Percentiles rank a stretch among this genome's conserved stretches.
These are phyloP conservation scores for Ammopiptanthus mongolicus DNA, from an alignment of 306 rosid genomes.

Conservation along the genomic window DNA sequence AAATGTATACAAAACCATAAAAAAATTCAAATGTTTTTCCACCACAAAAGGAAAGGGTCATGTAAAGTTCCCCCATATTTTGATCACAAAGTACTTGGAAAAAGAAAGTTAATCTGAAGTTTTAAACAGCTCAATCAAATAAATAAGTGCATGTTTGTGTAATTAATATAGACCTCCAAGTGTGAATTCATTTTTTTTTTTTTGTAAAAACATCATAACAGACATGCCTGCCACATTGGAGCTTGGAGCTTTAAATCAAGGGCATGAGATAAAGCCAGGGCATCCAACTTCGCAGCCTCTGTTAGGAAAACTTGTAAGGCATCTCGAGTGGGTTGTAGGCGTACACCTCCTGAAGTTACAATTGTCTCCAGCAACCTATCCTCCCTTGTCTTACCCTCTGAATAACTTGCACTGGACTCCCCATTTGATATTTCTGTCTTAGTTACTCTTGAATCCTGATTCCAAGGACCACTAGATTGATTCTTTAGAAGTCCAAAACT, in stretches of 20 bases:
- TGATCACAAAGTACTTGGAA: background rate
- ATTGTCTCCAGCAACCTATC: constrained; percentile 91
- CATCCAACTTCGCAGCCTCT: constrained; percentile 87
- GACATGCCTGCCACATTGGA: constrained; percentile 95
- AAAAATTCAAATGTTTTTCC: background rate
- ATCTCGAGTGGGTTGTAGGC: constrained; percentile 97
- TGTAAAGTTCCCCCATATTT: background rate
- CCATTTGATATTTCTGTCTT: constrained; percentile 53
- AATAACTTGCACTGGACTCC: constrained; percentile 50
- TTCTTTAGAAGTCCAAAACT: constrained; percentile 52
- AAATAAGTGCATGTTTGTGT: background rate
- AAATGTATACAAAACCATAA: background rate
- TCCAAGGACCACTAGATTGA: constrained; percentile 62
- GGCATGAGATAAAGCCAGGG: constrained; percentile 62
- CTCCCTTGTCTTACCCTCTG: constrained; percentile 69
- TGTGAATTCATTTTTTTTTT: background rate
- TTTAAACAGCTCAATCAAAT: background rate
- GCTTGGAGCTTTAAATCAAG: constrained; percentile 80
- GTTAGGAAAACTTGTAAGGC: constrained; percentile 76
- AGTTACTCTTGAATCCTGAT: constrained; percentile 56
- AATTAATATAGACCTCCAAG: constrained; percentile 1
- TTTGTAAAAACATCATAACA: background rate
- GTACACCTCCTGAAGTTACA: constrained; percentile 92
- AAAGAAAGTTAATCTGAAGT: background rate
- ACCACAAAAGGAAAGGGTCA: background rate